Percentiles rank a stretch among this genome's conserved stretches.
phyloP scores from a whole-genome alignment of 257 asterid species.

The Oldenlandia corymbosa region DNA sequence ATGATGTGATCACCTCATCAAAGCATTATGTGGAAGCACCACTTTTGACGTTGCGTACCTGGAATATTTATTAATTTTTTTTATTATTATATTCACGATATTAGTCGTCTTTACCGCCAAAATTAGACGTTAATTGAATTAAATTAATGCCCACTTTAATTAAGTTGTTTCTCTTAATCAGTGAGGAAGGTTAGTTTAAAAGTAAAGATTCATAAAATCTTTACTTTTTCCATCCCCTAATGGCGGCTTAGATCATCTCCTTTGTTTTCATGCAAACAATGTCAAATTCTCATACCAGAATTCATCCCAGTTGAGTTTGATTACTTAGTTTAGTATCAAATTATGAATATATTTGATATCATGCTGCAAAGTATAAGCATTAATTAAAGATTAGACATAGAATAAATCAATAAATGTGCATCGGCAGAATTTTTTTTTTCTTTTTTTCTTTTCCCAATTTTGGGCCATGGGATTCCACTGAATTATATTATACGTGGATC shows the following conservation, averaged over 20 bases:
- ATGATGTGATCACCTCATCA: constrained; percentile 16
- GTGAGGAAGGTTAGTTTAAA: constrained; percentile 39
- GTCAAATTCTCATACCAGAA: no score
- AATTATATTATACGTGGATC: neutral
- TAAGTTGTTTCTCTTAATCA: constrained; percentile 33
- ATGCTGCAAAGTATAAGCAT: constrained; percentile 1
- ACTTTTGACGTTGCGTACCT: no score
- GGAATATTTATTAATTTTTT: no score
- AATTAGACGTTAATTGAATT: no score
- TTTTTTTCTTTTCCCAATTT: no score
- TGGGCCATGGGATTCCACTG: constrained; percentile 1
- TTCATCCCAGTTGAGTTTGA: neutral
- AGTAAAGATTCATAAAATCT: constrained; percentile 39
- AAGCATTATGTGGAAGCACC: no score
- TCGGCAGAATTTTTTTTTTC: no score
- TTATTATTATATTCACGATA: no score
- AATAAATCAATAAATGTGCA: no score
- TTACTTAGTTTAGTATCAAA: neutral
- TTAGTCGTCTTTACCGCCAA: no score
- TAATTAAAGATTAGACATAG: no score
- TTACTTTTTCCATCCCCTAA: constrained; percentile 29
- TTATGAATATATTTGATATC: neutral
- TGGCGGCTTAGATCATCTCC: constrained; percentile 63
- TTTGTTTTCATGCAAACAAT: constrained; percentile 25
- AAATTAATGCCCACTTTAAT: constrained; percentile 10